Percentiles rank a stretch among this genome's conserved stretches.
Evolutionary conservation across 2,329 filamentous ascomycete species (phyloP).

Genomic region (Trichophyton mentagrophytes): DNA sequence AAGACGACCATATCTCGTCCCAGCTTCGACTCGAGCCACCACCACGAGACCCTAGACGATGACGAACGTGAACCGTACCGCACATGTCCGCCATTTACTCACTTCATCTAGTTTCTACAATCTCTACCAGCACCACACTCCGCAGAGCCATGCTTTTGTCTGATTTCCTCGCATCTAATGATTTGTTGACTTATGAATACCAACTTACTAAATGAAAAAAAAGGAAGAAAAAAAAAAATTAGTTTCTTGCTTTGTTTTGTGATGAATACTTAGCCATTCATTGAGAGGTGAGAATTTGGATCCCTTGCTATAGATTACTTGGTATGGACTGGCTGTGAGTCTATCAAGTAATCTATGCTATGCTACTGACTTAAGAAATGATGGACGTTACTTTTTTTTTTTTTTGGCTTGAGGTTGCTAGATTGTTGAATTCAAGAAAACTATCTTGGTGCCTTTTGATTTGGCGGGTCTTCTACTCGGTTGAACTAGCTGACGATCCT

Average conservation of each 20-base stretch:
- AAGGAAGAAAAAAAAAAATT: background rate
- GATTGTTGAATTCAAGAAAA: too few species aligned
- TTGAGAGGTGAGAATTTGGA: background rate
- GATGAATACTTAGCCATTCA: background rate
- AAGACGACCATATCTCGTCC: conserved; percentile 14
- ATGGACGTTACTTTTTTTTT: background rate
- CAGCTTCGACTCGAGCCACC: background rate
- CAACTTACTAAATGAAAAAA: background rate
- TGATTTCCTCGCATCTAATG: background rate
- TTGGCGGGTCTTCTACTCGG: too few species aligned
- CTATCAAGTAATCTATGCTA: background rate
- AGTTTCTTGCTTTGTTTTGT: background rate
- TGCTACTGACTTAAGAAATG: background rate
- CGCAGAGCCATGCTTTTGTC: background rate
- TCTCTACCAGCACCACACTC: background rate
- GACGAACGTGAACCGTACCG: background rate
- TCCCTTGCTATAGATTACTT: background rate
- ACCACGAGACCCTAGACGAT: background rate
- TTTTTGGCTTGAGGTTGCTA: too few species aligned
- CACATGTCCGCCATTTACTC: background rate
- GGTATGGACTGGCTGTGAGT: background rate
- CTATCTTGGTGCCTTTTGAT: too few species aligned
- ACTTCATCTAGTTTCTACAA: background rate
- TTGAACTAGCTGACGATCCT: too few species aligned
- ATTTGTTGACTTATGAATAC: background rate